Evolutionary conservation across 768 basidiomycete species (phyloP).

Genomic region (Mycena vitilis): DNA sequence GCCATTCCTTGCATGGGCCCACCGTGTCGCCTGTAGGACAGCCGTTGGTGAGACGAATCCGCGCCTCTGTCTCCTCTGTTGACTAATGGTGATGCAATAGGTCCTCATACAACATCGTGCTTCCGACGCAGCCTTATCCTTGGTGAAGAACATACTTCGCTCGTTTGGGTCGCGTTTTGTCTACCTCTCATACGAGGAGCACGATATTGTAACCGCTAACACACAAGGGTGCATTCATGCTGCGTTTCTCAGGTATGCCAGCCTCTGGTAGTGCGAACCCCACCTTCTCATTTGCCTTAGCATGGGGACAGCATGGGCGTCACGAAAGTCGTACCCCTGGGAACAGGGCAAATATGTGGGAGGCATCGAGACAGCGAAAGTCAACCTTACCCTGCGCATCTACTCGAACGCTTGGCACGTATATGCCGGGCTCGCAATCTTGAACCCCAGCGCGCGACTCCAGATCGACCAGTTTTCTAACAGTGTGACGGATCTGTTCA

Average conservation of each 20-base stretch:
- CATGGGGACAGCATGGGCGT: constrained; percentile 95
- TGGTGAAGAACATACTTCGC: constrained; percentile 86
- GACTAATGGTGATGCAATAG: constrained; percentile 52
- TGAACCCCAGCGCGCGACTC: constrained; percentile 88
- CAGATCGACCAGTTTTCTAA: constrained; percentile 94
- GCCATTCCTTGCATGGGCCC: constrained; percentile 97
- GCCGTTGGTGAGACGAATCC: constrained; percentile 72
- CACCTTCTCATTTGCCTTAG: constrained; percentile 51
- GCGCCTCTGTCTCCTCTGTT: too few species aligned
- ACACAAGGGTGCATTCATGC: constrained; percentile 99
- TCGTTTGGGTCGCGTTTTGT: constrained; percentile 90
- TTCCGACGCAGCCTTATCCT: constrained; percentile 65
- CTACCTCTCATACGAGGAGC: constrained; percentile 93
- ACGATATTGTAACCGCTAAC: constrained; percentile 95
- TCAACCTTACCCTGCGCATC: constrained; percentile 95
- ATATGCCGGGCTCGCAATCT: constrained; percentile 94
- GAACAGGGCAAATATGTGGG: constrained; percentile 94
- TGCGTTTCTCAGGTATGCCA: constrained; percentile 93
- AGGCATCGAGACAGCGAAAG: constrained; percentile 77
- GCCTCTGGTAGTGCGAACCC: not conserved
- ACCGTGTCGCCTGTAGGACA: constrained; percentile 91
- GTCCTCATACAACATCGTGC: constrained; percentile 90
- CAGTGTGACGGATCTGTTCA: constrained; percentile 90
- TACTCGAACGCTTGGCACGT: constrained; percentile 99
- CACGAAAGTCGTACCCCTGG: constrained; percentile 87